Percentiles rank a stretch among this genome's conserved stretches.
Conservation (phyloP, 352 stramenopile genomes). For the Phytophthora chlamydospora region DNA sequence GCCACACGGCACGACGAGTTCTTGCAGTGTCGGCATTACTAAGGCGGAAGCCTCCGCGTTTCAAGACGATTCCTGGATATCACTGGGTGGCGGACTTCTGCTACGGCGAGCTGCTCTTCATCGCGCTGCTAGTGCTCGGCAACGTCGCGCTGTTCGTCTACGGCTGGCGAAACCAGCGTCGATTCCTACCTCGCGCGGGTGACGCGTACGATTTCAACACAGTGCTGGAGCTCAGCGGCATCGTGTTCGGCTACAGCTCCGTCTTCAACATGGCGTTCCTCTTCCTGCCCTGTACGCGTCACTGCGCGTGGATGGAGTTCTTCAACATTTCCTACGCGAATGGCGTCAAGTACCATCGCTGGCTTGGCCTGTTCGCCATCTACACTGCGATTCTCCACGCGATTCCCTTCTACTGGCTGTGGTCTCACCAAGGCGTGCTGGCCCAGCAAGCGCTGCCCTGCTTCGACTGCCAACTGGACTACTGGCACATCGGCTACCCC, state of each 20-base stretch:
- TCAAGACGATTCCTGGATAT: conserved; percentile 10
- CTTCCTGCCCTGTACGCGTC: conserved; percentile 59
- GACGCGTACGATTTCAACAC: conserved; percentile 54
- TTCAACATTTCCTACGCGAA: conserved; percentile 67
- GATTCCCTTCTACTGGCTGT: conserved; percentile 57
- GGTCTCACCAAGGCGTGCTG: conserved; percentile 38
- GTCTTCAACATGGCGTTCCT: conserved; percentile 74
- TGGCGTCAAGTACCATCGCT: conserved; percentile 68
- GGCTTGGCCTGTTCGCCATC: conserved; percentile 54
- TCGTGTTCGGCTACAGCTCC: conserved; percentile 58
- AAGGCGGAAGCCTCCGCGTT: conserved; percentile 46
- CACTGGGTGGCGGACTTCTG: conserved; percentile 40
- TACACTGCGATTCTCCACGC: conserved; percentile 44
- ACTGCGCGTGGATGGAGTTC: conserved; percentile 74
- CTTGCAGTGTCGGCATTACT: conserved; percentile 49
- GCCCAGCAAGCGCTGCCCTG: conserved; percentile 49
- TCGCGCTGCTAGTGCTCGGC: conserved; percentile 45
- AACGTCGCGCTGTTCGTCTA: conserved; percentile 66
- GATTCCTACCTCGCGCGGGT: conserved; percentile 30
- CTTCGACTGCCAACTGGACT: conserved; percentile 59
- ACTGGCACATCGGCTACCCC: conserved; percentile 40
- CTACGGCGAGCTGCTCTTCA: conserved; percentile 72
- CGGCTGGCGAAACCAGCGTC: conserved; percentile 50
- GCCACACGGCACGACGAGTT: conserved; percentile 40
- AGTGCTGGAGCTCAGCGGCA: conserved; percentile 45